Conservation (phyloP, 1,284 basidiomycete genomes). For the Papiliotrema nemorosa region DNA sequence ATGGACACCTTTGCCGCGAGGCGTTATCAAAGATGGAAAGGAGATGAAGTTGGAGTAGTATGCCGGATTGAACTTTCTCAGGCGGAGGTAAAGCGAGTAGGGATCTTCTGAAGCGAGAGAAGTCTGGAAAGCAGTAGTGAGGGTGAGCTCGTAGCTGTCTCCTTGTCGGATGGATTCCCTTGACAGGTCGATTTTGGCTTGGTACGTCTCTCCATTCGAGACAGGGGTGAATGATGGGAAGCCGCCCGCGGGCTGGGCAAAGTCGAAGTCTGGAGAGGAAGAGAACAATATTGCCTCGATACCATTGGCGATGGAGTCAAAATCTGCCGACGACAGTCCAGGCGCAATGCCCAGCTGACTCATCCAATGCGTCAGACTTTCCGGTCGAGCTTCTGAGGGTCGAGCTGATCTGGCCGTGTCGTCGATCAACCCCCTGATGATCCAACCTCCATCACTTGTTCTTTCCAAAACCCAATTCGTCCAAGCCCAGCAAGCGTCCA, state of each 20-base stretch:
- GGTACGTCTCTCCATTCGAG: conserved; percentile 56
- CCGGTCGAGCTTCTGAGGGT: not conserved
- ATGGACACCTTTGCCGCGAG: conserved; percentile 57
- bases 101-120: conserved; percentile 16
- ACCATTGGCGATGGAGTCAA: conserved; percentile 10
- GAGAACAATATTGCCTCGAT: conserved; percentile 4
- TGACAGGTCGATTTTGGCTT: conserved; percentile 66
- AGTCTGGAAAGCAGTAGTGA: conserved; percentile 67
- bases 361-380: conserved; percentile 27
- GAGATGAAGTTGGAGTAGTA: conserved; percentile 82
- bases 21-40: conserved; percentile 52
- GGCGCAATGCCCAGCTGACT: conserved; percentile 23
- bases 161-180: conserved; percentile 76
- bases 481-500: conserved; percentile 49
- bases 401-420: not conserved
- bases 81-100: conserved; percentile 51
- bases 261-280: not conserved
- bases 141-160: conserved; percentile 93
- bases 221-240: conserved; percentile 42
- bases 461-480: conserved; percentile 49
- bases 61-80: conserved; percentile 79
- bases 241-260: conserved; percentile 3
- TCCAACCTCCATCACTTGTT: conserved; percentile 48
- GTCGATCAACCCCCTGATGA: conserved; percentile 45
- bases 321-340: conserved; percentile 23